These are phyloP conservation scores for Cystobasidiaceae sp. DNA, from an alignment of 1,284 basidiomycete genomes.

Conservation along the genomic window DNA sequence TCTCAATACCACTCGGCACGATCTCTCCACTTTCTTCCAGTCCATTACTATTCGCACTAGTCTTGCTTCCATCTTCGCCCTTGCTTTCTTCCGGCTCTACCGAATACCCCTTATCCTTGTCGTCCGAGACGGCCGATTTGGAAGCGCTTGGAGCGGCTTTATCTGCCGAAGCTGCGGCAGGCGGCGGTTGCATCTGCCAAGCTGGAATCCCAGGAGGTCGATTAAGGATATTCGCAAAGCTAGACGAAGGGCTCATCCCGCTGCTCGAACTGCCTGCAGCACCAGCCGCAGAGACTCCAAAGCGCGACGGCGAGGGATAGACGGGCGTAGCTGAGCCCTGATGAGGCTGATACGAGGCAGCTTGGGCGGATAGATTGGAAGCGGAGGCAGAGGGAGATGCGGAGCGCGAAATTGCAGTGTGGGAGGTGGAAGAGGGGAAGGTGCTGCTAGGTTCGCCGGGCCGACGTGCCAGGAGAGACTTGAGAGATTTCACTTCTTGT, in stretches of 20 bases:
- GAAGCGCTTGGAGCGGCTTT: too few relatives aligned
- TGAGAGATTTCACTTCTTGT: conserved; percentile 89
- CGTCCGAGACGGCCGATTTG: too few relatives aligned
- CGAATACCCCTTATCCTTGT: too few relatives aligned
- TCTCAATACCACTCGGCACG: background rate
- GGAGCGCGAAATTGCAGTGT: conserved; percentile 39
- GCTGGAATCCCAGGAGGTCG: conserved; percentile 67
- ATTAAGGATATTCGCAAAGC: conserved; percentile 18
- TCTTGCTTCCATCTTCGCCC: too few relatives aligned
- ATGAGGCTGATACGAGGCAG: background rate
- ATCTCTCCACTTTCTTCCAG: conserved; percentile 22
- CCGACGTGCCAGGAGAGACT: conserved; percentile 80
- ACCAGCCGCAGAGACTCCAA: background rate
- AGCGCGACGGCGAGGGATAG: conserved; percentile 10
- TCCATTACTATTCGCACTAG: background rate
- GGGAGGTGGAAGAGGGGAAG: too few relatives aligned
- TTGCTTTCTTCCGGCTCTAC: too few relatives aligned
- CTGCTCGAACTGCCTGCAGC: background rate
- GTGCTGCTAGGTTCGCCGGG: conserved; percentile 54
- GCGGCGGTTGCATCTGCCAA: conserved; percentile 68
- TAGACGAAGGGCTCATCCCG: conserved; percentile 9
- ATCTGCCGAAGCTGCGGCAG: too few relatives aligned
- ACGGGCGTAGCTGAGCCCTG: background rate
- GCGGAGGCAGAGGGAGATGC: conserved; percentile 33
- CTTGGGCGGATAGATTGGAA: conserved; percentile 35